Percentiles rank a stretch among this genome's conserved stretches.
Conservation (phyloP, 495 filamentous ascomycete genomes). For the Glonium stellatum region DNA sequence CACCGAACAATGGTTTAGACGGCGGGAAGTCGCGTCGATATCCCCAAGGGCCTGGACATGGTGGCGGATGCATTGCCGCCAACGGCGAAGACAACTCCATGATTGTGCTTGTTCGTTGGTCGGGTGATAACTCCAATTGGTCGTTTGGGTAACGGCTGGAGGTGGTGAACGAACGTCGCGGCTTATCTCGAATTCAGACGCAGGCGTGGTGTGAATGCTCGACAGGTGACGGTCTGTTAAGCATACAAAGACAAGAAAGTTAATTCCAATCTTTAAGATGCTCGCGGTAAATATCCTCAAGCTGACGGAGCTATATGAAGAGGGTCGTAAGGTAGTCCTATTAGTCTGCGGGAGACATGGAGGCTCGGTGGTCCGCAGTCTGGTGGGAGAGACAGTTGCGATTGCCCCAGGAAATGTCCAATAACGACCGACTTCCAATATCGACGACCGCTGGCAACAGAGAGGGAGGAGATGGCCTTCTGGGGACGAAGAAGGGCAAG, state of each 20-base stretch:
- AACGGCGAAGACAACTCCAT: slow-evolving; percentile 95
- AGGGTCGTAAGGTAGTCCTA: slow-evolving; percentile 12
- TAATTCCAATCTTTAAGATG: slow-evolving; percentile 32
- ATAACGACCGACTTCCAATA: slow-evolving; percentile 15
- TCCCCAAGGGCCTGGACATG: slow-evolving; percentile 46
- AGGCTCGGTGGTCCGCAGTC: slow-evolving; percentile 8
- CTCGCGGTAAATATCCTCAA: slow-evolving; percentile 25
- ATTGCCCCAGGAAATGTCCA: slow-evolving; percentile 5
- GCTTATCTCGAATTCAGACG: background rate
- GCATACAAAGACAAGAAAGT: slow-evolving; percentile 31
- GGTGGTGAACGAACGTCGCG: slow-evolving; percentile 16
- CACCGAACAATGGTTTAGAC: slow-evolving; percentile 45
- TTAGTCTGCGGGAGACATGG: slow-evolving; percentile 21
- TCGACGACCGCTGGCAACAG: slow-evolving; percentile 4
- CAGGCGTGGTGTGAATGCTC: slow-evolving; percentile 11
- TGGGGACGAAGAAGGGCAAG: slow-evolving; percentile 29
- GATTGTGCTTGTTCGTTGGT: background rate
- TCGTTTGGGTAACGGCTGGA: background rate
- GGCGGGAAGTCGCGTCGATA: slow-evolving; percentile 48
- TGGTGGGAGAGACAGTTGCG: slow-evolving; percentile 11
- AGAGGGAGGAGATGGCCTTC: slow-evolving; percentile 22
- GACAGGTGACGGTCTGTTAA: slow-evolving; percentile 17
- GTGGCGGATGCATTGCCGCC: slow-evolving; percentile 84
- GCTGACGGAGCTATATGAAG: slow-evolving; percentile 16
- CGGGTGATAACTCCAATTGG: background rate